Evolutionary conservation across 768 basidiomycete species (phyloP).

Genomic region (Clathrus columnatus): DNA sequence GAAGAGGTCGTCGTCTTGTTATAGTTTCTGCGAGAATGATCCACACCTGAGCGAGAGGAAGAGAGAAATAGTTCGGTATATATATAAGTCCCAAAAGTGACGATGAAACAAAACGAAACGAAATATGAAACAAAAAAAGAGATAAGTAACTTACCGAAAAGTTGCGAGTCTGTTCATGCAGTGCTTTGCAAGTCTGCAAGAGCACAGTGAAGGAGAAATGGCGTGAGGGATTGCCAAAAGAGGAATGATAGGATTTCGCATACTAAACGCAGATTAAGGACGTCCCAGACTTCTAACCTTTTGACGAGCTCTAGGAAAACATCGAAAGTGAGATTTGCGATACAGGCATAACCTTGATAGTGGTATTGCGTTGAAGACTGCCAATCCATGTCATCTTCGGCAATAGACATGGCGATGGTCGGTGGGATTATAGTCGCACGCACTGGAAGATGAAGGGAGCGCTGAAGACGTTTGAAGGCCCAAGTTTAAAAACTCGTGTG

Average conservation of each 20-base stretch:
- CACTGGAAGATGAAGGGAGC: not conserved
- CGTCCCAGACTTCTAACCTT: constrained; percentile 4
- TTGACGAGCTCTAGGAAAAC: constrained; percentile 8
- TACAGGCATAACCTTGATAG: not conserved
- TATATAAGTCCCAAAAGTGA: no score
- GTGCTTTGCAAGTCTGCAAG: not conserved
- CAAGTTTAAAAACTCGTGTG: not conserved
- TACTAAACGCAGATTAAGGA: constrained; percentile 2
- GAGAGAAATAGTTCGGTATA: constrained; percentile 9
- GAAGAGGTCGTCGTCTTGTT: constrained; percentile 9
- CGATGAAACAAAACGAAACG: no score
- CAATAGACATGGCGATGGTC: constrained; percentile 5
- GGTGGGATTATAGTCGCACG: constrained; percentile 1
- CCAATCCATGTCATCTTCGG: constrained; percentile 9
- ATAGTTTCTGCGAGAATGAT: constrained; percentile 8
- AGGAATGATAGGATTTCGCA: constrained; percentile 4
- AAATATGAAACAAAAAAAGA: not conserved
- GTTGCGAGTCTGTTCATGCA: not conserved
- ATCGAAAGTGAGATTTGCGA: constrained; percentile 7
- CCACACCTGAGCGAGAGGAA: constrained; percentile 2
- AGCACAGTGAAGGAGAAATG: not conserved
- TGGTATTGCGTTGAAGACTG: not conserved
- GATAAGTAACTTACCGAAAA: constrained; percentile 2
- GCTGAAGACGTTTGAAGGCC: not conserved
- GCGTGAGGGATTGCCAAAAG: constrained; percentile 4